These are phyloP conservation scores for Bruguiera parviflora DNA, from an alignment of 345 rosid species.

Conservation along the genomic window DNA sequence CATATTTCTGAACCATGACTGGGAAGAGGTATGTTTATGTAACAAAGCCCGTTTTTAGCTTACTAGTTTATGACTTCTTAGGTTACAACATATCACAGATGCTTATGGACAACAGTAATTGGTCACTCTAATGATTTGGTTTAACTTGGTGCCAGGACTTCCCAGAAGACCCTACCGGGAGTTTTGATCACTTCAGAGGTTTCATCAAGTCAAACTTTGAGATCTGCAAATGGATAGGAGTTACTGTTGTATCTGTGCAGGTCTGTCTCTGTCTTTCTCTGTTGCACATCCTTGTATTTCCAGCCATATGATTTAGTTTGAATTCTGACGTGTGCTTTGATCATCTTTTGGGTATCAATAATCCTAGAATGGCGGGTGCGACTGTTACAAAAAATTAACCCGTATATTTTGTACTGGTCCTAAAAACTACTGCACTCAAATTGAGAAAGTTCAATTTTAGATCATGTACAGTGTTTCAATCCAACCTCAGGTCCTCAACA, in stretches of 20 bases:
- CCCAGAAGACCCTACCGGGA: constrained; percentile 78
- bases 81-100: background rate
- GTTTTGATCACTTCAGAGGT: constrained; percentile 55
- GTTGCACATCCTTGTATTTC: background rate
- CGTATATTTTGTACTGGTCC: no score
- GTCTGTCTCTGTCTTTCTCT: constrained; percentile 23
- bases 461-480: background rate
- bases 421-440: no score
- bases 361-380: no score
- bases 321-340: background rate
- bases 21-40: constrained; percentile 64
- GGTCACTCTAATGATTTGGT: constrained; percentile 4
- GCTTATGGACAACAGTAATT: background rate
- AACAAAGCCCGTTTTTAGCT: background rate
- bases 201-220: constrained; percentile 64
- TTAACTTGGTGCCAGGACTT: constrained; percentile 54
- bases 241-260: constrained; percentile 66
- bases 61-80: background rate
- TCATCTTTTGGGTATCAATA: background rate
- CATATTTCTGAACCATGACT: constrained; percentile 63
- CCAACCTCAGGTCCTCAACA: background rate
- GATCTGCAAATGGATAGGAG: constrained; percentile 85
- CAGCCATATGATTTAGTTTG: background rate
- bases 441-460: no score
- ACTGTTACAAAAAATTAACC: background rate